Conservation (phyloP, 106 monocot genomes). For the Vanilla planifolia region DNA sequence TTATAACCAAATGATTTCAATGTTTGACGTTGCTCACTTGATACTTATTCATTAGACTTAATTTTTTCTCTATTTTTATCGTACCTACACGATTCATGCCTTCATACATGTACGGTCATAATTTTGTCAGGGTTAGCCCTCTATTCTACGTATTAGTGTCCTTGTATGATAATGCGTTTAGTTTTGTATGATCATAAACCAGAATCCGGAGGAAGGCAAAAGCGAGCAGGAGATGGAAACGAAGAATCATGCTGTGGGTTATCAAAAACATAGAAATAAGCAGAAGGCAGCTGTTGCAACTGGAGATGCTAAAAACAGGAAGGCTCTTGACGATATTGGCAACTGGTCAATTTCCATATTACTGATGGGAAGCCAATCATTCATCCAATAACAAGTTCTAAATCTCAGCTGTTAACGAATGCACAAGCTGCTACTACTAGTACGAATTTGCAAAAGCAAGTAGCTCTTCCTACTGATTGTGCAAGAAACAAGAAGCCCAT, state of each 20-base stretch:
- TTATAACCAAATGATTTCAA: no score
- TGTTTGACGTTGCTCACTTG: no score
- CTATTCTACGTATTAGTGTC: no score
- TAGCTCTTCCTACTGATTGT: conserved; percentile 2
- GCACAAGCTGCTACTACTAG: conserved; percentile 24
- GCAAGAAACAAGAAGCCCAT: conserved; percentile 11
- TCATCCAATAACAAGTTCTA: conserved; percentile 29
- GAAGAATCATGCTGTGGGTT: conserved; percentile 9
- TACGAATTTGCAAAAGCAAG: conserved; percentile 15
- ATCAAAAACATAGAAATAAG: background rate
- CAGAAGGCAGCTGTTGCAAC: conserved; percentile 6
- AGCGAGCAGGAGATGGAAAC: conserved; percentile 13
- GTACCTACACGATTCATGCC: no score
- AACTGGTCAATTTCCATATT: conserved; percentile 11
- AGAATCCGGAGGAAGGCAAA: conserved; percentile 1
- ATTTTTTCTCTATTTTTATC: no score
- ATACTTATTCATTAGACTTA: no score
- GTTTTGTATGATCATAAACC: no score
- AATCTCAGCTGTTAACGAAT: conserved; percentile 41
- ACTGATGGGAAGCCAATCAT: conserved; percentile 7
- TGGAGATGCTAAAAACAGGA: conserved; percentile 18
- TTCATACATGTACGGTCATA: no score
- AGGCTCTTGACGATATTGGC: conserved; percentile 20
- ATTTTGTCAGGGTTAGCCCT: no score
- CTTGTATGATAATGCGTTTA: no score